Percentiles rank a stretch among this genome's conserved stretches.
Conservation (phyloP, 164 flowering plant species). For the Sedum album region DNA sequence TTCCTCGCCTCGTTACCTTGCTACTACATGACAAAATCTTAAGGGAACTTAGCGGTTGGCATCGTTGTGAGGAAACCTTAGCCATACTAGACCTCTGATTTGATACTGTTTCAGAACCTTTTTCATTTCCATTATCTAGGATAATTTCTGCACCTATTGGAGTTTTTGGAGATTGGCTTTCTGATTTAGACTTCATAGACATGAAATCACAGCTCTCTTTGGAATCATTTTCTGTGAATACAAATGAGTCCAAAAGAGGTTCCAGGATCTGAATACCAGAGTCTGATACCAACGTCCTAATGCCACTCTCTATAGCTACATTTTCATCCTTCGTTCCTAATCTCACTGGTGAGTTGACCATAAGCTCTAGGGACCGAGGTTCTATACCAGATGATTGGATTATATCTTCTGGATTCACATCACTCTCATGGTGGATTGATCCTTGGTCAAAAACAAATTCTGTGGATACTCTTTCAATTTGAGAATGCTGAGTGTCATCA, state of each 20-base stretch:
- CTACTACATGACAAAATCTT: constrained; percentile 29
- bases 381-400: constrained; percentile 10
- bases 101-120: constrained; percentile 16
- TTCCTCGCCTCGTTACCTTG: constrained; percentile 15
- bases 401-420: constrained; percentile 9
- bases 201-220: not conserved
- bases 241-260: constrained; percentile 2
- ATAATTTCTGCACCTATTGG: not conserved
- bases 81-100: constrained; percentile 14
- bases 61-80: constrained; percentile 56
- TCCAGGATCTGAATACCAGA: constrained; percentile 1
- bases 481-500: not conserved
- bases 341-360: constrained; percentile 14
- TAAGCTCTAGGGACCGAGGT: constrained; percentile 12
- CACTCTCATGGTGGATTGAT: not conserved
- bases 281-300: not conserved
- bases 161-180: not conserved
- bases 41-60: constrained; percentile 36
- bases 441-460: not conserved
- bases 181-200: not conserved
- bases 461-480: not conserved
- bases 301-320: not conserved
- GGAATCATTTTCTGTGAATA: not conserved
- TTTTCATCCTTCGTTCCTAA: not conserved
- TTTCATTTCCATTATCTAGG: not conserved